phyloP scores from a whole-genome alignment of 257 asterid species.

The Phtheirospermum japonicum region DNA sequence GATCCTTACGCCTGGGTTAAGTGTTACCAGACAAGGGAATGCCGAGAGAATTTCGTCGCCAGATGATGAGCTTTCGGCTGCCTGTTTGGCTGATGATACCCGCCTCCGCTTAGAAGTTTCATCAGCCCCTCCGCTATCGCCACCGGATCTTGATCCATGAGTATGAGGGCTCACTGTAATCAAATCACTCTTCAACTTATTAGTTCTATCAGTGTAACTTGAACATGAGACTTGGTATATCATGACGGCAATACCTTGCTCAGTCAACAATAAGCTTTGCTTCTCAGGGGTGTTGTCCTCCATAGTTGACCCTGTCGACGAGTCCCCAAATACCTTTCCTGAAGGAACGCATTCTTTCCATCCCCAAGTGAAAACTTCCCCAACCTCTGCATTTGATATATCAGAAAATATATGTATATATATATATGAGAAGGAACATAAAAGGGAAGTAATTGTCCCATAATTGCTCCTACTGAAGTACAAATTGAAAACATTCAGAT shows the following conservation, averaged over 20 bases:
- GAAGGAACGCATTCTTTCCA: conserved; percentile 99
- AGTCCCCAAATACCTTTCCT: conserved; percentile 68
- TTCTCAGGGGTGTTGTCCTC: conserved; percentile 55
- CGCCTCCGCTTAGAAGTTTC: conserved; percentile 82
- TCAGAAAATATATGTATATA: no score
- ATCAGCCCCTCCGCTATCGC: conserved; percentile 60
- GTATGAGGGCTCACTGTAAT: conserved; percentile 73
- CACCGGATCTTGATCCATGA: conserved; percentile 64
- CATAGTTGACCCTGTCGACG: conserved; percentile 41
- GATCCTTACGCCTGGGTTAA: conserved; percentile 78
- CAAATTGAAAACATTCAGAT: not conserved
- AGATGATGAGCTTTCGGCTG: conserved; percentile 73
- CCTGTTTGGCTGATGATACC: conserved; percentile 64
- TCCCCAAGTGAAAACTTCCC: conserved; percentile 97
- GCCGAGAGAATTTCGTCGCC: conserved; percentile 81
- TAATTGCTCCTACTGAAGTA: not conserved
- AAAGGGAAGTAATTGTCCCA: conserved; percentile 8
- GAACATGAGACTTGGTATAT: conserved; percentile 32
- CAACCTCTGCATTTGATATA: conserved; percentile 49
- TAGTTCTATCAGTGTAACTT: conserved; percentile 32
- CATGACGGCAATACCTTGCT: conserved; percentile 60
- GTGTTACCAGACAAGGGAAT: conserved; percentile 79
- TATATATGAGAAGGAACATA: not conserved
- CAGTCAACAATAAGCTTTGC: conserved; percentile 46
- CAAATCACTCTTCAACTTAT: conserved; percentile 44